phyloP scores from a whole-genome alignment of 495 filamentous ascomycete species.

The Glonium stellatum region DNA sequence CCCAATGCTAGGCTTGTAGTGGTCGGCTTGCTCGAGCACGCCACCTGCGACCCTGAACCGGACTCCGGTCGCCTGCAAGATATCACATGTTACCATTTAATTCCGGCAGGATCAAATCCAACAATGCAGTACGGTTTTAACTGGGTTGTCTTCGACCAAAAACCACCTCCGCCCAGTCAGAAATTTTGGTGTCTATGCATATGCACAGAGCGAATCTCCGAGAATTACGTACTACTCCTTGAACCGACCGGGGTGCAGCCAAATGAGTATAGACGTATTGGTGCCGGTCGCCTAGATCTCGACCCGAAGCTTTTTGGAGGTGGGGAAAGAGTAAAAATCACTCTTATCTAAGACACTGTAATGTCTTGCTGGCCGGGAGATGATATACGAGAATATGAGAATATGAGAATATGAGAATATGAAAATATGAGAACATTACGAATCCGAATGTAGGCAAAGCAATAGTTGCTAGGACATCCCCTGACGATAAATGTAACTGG shows the following conservation, averaged over 20 bases:
- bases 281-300: neutral
- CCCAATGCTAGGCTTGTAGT: neutral
- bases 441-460: too few species aligned
- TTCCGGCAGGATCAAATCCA: neutral
- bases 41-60: neutral
- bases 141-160: neutral
- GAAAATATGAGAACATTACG: too few species aligned
- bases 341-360: neutral
- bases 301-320: neutral
- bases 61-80: neutral
- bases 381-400: too few species aligned
- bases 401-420: too few species aligned
- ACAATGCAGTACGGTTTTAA: neutral
- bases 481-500: too few species aligned
- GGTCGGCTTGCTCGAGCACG: neutral
- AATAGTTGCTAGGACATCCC: too few species aligned
- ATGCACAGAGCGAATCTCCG: neutral
- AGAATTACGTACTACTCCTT: neutral
- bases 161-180: neutral
- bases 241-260: neutral
- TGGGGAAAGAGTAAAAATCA: neutral
- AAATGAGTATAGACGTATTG: neutral
- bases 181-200: neutral
- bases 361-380: neutral
- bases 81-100: neutral